Percentiles rank a stretch among this genome's conserved stretches.
phyloP scores from a whole-genome alignment of 176 grass and related monocot species.

The Aegilops umbellulata region DNA sequence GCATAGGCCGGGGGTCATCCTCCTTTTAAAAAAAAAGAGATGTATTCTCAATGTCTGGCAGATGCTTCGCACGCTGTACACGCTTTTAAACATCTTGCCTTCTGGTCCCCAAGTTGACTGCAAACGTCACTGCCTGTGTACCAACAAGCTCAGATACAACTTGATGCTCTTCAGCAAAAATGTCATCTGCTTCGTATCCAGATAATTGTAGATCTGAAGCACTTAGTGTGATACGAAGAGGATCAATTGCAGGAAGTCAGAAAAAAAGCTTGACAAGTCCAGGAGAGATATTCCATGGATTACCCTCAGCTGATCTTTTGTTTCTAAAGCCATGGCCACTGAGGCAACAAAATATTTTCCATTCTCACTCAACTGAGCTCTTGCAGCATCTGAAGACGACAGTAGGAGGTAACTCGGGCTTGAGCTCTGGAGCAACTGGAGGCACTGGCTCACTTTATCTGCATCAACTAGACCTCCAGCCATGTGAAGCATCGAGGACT shows the following conservation, averaged over 20 bases:
- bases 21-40: too few relatives aligned
- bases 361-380: constrained; percentile 64
- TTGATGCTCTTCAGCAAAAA: constrained; percentile 42
- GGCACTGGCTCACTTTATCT: constrained; percentile 60
- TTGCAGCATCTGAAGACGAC: constrained; percentile 83
- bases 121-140: constrained; percentile 56
- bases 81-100: constrained; percentile 57
- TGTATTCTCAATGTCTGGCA: constrained; percentile 23
- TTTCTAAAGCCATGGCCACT: constrained; percentile 48
- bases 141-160: constrained; percentile 74
- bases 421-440: constrained; percentile 77
- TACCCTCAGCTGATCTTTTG: constrained; percentile 36
- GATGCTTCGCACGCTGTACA: constrained; percentile 37
- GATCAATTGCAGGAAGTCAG: constrained; percentile 71
- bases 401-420: constrained; percentile 89
- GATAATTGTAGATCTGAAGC: constrained; percentile 45
- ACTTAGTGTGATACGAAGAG: constrained; percentile 60
- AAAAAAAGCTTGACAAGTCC: constrained; percentile 51
- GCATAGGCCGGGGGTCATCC: too few relatives aligned
- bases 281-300: constrained; percentile 66
- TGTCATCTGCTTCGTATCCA: constrained; percentile 58
- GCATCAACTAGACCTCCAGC: constrained; percentile 56
- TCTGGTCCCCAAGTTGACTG: constrained; percentile 68
- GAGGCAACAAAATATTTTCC: constrained; percentile 49
- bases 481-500: constrained; percentile 85